Evolutionary conservation across 140 eudicot genomes (phyloP).

Genomic region (Cichorium intybus): DNA sequence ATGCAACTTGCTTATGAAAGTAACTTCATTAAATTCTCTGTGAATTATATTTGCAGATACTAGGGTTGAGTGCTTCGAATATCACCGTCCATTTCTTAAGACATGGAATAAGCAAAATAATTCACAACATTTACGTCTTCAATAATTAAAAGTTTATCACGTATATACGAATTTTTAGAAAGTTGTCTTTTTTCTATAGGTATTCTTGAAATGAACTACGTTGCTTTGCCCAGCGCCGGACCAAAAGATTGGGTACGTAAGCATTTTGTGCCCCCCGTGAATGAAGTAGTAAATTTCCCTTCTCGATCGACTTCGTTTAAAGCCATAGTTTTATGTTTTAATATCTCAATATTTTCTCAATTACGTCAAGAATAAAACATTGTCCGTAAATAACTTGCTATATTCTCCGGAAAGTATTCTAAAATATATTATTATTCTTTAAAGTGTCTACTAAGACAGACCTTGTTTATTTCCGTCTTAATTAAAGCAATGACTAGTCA

Average conservation of each 20-base stretch:
- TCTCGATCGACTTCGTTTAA: too few species aligned
- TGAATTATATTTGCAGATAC: background rate
- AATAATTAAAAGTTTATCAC: background rate
- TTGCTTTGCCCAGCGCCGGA: background rate
- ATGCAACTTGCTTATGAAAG: conserved; percentile 21
- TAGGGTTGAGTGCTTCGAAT: background rate
- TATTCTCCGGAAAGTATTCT: background rate
- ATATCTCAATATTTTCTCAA: background rate
- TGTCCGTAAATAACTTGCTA: background rate
- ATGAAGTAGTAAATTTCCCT: too few species aligned
- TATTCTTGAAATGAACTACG: background rate
- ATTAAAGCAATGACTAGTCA: background rate
- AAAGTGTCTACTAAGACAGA: background rate
- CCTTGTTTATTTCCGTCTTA: background rate
- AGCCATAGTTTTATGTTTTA: too few species aligned
- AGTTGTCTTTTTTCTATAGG: background rate
- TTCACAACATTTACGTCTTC: background rate
- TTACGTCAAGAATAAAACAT: background rate
- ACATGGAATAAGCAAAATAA: background rate
- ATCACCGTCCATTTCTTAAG: conserved; percentile 20
- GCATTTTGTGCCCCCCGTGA: too few species aligned
- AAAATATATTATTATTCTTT: background rate
- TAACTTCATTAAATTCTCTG: conserved; percentile 20
- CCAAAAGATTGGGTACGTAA: background rate
- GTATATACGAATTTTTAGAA: background rate